Conservation (phyloP, 352 stramenopile species). For the Phytophthora agathidicida region DNA sequence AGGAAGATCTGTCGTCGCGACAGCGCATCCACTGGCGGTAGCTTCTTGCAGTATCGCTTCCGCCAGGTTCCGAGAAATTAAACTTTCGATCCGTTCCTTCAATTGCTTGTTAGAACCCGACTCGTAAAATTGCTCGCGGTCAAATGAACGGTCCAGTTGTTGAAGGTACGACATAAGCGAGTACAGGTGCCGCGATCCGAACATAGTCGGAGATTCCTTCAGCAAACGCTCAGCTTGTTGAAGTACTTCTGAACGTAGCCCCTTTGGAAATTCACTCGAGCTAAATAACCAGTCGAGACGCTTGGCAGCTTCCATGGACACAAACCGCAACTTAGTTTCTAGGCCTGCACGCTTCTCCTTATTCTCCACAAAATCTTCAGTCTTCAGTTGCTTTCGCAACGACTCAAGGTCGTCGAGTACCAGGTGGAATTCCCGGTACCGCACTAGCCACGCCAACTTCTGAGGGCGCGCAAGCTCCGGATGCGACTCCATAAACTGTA, state of each 20-base stretch:
- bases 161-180: constrained; percentile 67
- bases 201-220: constrained; percentile 50
- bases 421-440: constrained; percentile 73
- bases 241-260: constrained; percentile 51
- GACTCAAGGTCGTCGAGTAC: constrained; percentile 70
- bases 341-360: constrained; percentile 35
- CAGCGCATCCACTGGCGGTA: constrained; percentile 16
- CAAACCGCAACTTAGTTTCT: constrained; percentile 54
- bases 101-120: constrained; percentile 50
- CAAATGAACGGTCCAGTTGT: constrained; percentile 72
- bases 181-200: constrained; percentile 61
- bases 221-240: constrained; percentile 60
- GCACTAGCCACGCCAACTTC: constrained; percentile 64
- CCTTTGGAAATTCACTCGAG: constrained; percentile 46
- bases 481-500: constrained; percentile 71
- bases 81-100: constrained; percentile 54
- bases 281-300: constrained; percentile 60
- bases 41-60: constrained; percentile 64
- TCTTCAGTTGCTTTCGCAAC: constrained; percentile 39
- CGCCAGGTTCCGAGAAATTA: constrained; percentile 62
- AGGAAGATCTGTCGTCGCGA: not conserved
- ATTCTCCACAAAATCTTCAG: constrained; percentile 15
- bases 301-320: constrained; percentile 68
- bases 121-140: constrained; percentile 52
- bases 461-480: constrained; percentile 50